Evolutionary conservation across 2,329 filamentous ascomycete genomes (phyloP).

Genomic region (Dothideomycetidae sp.): DNA sequence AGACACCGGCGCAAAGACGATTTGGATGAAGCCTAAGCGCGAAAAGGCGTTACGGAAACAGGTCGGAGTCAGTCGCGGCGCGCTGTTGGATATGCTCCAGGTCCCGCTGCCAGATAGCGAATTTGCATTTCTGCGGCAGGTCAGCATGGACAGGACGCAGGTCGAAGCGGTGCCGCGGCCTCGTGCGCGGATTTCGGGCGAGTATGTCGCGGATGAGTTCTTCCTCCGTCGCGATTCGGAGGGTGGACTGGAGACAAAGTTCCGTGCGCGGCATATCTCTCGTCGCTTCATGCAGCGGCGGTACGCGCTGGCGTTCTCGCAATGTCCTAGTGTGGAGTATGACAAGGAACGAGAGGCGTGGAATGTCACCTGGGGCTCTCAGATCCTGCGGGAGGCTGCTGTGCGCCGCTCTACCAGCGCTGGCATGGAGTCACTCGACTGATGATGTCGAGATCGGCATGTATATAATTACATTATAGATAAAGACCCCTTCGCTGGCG

Average conservation of each 20-base stretch:
- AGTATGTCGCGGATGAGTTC: not conserved
- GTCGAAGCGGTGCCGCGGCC: not conserved
- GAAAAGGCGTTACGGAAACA: conserved; percentile 30
- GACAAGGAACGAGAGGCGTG: conserved; percentile 20
- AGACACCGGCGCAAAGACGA: conserved; percentile 29
- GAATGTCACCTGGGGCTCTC: conserved; percentile 26
- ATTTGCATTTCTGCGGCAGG: conserved; percentile 29
- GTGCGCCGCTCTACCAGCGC: too few species aligned
- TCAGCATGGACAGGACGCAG: conserved; percentile 22
- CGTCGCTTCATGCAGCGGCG: conserved; percentile 32
- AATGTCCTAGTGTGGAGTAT: conserved; percentile 30
- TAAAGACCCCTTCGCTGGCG: too few species aligned
- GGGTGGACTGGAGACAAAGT: conserved; percentile 11
- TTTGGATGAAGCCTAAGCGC: conserved; percentile 34
- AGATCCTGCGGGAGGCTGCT: too few species aligned
- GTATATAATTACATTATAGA: too few species aligned
- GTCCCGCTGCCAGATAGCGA: conserved; percentile 32
- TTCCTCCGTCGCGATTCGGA: not conserved
- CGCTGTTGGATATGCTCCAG: conserved; percentile 27
- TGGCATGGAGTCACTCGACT: too few species aligned
- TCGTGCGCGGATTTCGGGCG: not conserved
- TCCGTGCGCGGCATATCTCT: conserved; percentile 25
- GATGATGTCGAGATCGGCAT: too few species aligned
- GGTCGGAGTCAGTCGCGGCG: conserved; percentile 30
- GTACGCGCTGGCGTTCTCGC: conserved; percentile 28